Percentiles rank a stretch among this genome's conserved stretches.
Evolutionary conservation across 768 basidiomycete genomes (phyloP).

Genomic region (Podaxis mareebaensis): DNA sequence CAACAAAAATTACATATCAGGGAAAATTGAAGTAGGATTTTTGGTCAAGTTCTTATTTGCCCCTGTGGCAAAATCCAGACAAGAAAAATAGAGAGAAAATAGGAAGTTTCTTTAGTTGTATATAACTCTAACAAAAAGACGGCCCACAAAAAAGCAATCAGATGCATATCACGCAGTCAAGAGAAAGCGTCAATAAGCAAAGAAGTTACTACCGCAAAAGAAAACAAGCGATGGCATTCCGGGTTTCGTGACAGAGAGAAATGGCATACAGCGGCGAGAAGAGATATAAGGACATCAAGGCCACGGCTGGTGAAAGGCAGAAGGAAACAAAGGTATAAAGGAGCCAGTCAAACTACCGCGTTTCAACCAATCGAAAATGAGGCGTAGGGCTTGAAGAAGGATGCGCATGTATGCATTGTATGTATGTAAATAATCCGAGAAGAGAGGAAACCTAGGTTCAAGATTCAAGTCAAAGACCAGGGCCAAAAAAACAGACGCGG

Average conservation of each 20-base stretch:
- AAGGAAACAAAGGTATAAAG: neutral
- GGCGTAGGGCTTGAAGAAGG: neutral
- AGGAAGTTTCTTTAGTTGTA: slow-evolving; percentile 3
- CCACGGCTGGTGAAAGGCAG: neutral
- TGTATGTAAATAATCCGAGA: neutral
- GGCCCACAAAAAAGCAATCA: neutral
- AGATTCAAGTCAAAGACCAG: neutral
- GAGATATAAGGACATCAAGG: neutral
- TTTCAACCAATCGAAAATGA: neutral
- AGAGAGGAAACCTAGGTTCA: neutral
- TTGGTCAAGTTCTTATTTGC: no score
- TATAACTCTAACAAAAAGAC: slow-evolving; percentile 8
- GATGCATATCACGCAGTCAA: slow-evolving; percentile 4
- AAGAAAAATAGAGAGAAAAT: neutral
- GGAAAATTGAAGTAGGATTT: no score
- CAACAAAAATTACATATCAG: no score
- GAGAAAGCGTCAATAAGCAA: neutral
- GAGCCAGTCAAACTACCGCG: neutral
- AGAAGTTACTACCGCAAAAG: neutral
- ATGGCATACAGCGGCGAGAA: neutral
- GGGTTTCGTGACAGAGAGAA: no score
- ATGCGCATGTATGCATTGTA: neutral
- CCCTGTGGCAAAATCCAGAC: neutral
- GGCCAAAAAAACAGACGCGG: neutral
- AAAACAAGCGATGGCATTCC: no score